Conservation (phyloP, 2,329 filamentous ascomycete species). For the Pyricularia pennisetigena region DNA sequence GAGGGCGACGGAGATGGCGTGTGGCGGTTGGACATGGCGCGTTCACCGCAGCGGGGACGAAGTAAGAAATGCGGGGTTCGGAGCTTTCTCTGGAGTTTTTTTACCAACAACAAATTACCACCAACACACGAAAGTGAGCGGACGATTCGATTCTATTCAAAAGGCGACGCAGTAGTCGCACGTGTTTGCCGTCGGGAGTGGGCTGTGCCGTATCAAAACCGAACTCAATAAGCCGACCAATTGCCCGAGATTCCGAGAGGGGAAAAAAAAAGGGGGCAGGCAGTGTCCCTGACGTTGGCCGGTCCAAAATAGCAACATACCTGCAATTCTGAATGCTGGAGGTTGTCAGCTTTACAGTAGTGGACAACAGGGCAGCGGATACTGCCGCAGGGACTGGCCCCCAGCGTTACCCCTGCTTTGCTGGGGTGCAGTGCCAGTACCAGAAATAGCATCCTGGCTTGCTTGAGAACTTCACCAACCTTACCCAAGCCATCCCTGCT, state of each 20-base stretch:
- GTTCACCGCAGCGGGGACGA: not conserved
- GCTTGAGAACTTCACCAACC: too few relatives aligned
- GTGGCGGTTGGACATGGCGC: not conserved
- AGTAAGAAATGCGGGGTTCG: not conserved
- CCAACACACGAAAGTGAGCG: not conserved
- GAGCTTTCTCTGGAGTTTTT: not conserved
- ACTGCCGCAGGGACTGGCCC: not conserved
- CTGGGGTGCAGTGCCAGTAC: not conserved
- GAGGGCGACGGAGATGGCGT: slow-evolving; percentile 2
- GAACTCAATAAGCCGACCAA: not conserved
- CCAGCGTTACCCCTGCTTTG: not conserved
- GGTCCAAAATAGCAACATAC: not conserved
- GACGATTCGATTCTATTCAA: not conserved
- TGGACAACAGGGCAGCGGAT: not conserved
- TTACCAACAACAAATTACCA: not conserved
- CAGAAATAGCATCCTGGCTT: not conserved
- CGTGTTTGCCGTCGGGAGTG: not conserved
- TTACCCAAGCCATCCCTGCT: not conserved
- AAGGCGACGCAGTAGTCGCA: not conserved
- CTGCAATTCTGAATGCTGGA: not conserved
- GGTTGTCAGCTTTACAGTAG: not conserved
- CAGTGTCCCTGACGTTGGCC: not conserved
- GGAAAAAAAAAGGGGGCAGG: not conserved
- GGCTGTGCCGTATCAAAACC: not conserved
- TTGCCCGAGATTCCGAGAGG: not conserved